Evolutionary conservation across 75 land plant species (phyloP).

Genomic region (Gnetum montanum): DNA sequence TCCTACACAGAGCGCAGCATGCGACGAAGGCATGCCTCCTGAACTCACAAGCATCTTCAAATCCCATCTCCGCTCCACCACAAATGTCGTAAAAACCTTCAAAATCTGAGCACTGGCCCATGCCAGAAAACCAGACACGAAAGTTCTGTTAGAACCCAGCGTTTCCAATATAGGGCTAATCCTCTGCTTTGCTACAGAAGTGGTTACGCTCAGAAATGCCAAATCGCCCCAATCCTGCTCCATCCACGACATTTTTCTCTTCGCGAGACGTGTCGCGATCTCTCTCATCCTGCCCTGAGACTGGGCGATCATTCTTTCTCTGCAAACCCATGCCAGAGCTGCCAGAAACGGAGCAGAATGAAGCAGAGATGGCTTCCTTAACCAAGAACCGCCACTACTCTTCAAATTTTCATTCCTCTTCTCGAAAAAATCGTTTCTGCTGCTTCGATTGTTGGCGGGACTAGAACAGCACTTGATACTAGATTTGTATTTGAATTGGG

Average conservation of each 20-base stretch:
- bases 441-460: too few species aligned
- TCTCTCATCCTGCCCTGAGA: neutral
- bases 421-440: too few species aligned
- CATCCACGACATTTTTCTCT: neutral
- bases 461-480: neutral
- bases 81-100: slow-evolving; percentile 65
- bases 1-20: slow-evolving; percentile 78
- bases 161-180: slow-evolving; percentile 72
- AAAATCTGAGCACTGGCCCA: slow-evolving; percentile 78
- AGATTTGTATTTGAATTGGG: neutral
- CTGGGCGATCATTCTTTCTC: neutral
- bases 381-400: neutral
- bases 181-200: slow-evolving; percentile 45
- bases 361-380: neutral
- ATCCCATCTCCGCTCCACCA: slow-evolving; percentile 77
- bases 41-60: slow-evolving; percentile 58
- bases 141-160: slow-evolving; percentile 73
- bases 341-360: slow-evolving; percentile 1
- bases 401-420: neutral
- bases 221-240: slow-evolving; percentile 2
- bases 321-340: slow-evolving; percentile 3
- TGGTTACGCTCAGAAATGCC: slow-evolving; percentile 61
- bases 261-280: neutral
- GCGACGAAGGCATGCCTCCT: slow-evolving; percentile 98
- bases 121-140: slow-evolving; percentile 77